Evolutionary conservation across 768 basidiomycete species (phyloP).

Genomic region (Tulasnella sp.): DNA sequence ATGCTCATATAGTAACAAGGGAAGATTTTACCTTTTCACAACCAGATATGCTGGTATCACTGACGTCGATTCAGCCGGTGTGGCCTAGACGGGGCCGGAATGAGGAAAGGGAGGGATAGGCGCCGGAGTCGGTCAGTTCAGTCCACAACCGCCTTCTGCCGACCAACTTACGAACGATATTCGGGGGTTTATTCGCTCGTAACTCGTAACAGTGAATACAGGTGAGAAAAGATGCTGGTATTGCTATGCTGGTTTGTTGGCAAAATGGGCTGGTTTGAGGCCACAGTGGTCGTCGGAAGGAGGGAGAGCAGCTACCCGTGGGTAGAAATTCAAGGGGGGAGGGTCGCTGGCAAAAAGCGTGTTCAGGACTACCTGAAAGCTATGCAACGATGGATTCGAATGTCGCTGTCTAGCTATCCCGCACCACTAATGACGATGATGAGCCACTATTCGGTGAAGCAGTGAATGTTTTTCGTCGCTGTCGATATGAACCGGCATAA

Average conservation of each 20-base stretch:
- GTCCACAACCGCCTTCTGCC: not conserved
- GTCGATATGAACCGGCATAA: not conserved
- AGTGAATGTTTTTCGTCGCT: not conserved
- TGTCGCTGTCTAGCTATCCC: not conserved
- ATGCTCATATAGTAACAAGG: not conserved
- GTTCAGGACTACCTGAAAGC: not conserved
- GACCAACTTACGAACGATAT: not conserved
- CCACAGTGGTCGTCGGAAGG: not conserved
- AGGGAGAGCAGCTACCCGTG: conserved; percentile 1
- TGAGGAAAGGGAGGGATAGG: not conserved
- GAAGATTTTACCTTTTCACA: not conserved
- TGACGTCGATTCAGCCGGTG: not conserved
- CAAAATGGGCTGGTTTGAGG: not conserved
- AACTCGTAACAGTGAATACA: not conserved
- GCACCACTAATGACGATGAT: not conserved
- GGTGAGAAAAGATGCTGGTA: not conserved
- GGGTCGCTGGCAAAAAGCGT: not conserved
- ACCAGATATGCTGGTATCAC: not conserved
- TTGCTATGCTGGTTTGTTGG: not conserved
- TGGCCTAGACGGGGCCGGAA: not conserved
- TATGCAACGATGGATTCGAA: not conserved
- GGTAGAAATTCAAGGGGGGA: not conserved
- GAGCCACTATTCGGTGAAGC: not conserved
- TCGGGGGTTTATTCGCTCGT: not conserved
- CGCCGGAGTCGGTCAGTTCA: not conserved